phyloP scores from a whole-genome alignment of 345 rosid species.

The Carallia pectinifolia region DNA sequence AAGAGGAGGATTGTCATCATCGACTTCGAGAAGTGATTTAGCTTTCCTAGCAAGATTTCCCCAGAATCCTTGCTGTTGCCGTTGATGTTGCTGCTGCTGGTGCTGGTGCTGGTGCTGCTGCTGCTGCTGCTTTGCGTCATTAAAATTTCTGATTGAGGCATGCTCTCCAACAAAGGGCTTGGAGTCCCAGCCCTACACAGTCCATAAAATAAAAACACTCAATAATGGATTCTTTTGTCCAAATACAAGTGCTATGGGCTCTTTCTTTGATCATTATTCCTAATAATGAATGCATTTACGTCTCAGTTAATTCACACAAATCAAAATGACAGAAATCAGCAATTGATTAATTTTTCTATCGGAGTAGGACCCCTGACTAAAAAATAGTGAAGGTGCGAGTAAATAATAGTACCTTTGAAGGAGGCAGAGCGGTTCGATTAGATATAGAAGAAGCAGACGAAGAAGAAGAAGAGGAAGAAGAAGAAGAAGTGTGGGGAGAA shows the following conservation, averaged over 20 bases:
- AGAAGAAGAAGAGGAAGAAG: neutral
- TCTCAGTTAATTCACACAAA: no score
- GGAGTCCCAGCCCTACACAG: no score
- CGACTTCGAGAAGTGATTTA: constrained; percentile 29
- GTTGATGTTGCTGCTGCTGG: no score
- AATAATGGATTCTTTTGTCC: no score
- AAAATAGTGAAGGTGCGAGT: no score
- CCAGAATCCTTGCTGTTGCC: constrained; percentile 12
- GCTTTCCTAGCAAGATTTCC: constrained; percentile 31
- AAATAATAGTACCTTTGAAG: constrained; percentile 1
- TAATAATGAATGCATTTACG: no score
- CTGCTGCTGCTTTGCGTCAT: constrained; percentile 43
- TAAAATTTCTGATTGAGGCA: constrained; percentile 36
- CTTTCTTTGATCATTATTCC: no score
- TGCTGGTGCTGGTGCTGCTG: constrained; percentile 14
- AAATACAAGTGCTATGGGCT: no score
- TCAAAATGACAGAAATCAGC: no score
- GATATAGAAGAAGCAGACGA: neutral
- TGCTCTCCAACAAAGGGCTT: constrained; percentile 13
- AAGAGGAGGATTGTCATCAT: neutral
- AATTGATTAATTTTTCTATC: no score
- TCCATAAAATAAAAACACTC: no score
- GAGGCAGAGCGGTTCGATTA: neutral
- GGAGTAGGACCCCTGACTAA: no score
- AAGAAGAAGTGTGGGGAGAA: constrained; percentile 5